Conservation (phyloP, 2,329 filamentous ascomycete genomes). For the Ambrosiella beaveri region DNA sequence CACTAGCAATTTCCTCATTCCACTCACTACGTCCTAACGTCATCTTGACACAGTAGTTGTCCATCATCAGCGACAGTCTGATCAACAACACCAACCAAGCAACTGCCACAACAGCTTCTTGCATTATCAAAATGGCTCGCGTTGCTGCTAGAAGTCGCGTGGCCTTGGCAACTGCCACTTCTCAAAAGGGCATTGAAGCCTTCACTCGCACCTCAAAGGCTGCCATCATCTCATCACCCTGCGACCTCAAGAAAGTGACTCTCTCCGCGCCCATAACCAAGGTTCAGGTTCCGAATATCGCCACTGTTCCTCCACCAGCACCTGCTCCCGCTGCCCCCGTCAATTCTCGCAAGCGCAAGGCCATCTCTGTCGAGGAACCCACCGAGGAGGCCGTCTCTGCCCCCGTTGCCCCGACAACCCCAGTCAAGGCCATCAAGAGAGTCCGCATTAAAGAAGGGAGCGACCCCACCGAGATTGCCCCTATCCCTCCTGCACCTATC, state of each 20-base stretch:
- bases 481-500: neutral
- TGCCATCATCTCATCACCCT: slow-evolving; percentile 10
- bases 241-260: slow-evolving; percentile 21
- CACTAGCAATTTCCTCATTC: neutral
- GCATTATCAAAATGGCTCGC: slow-evolving; percentile 10
- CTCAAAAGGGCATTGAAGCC: slow-evolving; percentile 7
- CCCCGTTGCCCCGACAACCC: slow-evolving; percentile 2
- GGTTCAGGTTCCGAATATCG: slow-evolving; percentile 16
- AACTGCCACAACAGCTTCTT: neutral
- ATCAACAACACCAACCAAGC: neutral
- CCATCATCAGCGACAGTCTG: neutral
- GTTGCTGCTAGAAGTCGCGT: slow-evolving; percentile 10
- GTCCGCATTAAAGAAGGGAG: slow-evolving; percentile 12
- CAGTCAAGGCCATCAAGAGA: slow-evolving; percentile 10
- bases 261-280: slow-evolving; percentile 7
- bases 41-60: neutral
- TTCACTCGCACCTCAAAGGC: slow-evolving; percentile 15
- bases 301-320: slow-evolving; percentile 16
- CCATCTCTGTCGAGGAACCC: slow-evolving; percentile 16
- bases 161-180: slow-evolving; percentile 7
- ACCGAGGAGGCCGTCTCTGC: slow-evolving; percentile 13
- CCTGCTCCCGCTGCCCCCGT: slow-evolving; percentile 11
- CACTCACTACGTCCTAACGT: neutral
- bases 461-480: neutral
- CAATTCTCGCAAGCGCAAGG: slow-evolving; percentile 24